These are phyloP conservation scores for Mollisia scopiformis DNA, from an alignment of 2,329 filamentous ascomycete species.

Conservation along the genomic window DNA sequence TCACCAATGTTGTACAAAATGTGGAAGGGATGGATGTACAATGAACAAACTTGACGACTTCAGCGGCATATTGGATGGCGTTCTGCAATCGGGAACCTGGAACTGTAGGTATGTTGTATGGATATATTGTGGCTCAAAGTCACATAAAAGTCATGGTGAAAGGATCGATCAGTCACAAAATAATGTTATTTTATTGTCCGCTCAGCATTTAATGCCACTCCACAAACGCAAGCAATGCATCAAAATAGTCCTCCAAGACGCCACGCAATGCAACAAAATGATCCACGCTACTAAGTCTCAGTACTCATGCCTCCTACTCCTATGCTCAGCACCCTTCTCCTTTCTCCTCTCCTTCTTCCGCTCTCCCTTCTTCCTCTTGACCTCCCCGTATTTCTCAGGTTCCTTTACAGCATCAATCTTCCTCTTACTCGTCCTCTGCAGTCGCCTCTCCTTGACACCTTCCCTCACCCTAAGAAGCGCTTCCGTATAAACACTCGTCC, in stretches of 20 bases:
- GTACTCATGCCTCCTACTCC: constrained; percentile 39
- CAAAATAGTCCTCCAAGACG: not conserved
- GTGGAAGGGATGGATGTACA: constrained; percentile 14
- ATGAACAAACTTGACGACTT: not conserved
- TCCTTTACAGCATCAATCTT: constrained; percentile 84
- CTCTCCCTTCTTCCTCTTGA: constrained; percentile 83
- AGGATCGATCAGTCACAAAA: too few relatives aligned
- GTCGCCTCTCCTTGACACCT: constrained; percentile 70
- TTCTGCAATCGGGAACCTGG: not conserved
- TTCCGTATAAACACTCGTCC: constrained; percentile 77
- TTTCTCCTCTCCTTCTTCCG: constrained; percentile 83
- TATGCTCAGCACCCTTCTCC: constrained; percentile 74
- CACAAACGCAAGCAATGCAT: not conserved
- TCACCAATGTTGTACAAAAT: constrained; percentile 10
- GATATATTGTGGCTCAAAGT: not conserved
- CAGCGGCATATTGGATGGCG: constrained; percentile 16
- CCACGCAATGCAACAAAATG: not conserved
- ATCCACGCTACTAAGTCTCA: not conserved
- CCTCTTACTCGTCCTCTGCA: constrained; percentile 79
- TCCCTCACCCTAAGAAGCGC: constrained; percentile 74
- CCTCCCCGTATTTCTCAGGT: constrained; percentile 76
- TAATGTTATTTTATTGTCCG: not conserved
- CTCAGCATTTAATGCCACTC: not conserved
- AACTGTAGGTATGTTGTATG: not conserved
- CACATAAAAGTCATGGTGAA: not conserved